Evolutionary conservation across 163 green algal species (phyloP), one percentile per base, ranked within the genome.

Genomic region (Scenedesmus sp.): DNA sequence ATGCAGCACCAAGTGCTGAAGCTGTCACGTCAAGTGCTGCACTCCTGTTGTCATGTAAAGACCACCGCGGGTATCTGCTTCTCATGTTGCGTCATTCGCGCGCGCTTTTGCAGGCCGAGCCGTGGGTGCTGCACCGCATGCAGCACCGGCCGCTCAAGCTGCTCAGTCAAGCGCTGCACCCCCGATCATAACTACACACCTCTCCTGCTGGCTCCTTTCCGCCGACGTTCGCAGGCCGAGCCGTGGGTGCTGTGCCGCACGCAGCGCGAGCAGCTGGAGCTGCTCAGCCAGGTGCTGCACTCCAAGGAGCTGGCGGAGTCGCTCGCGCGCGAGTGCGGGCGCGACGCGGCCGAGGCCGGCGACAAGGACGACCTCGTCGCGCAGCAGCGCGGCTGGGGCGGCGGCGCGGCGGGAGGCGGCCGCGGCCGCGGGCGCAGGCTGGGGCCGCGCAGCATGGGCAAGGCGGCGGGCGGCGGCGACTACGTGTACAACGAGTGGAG

Each of bases 261-360:
- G 1, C 26, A 85, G 49, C 43, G 35, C 15, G 85, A 90, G 46
- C 85, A 90, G 70, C n/a, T 90, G 0, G 46, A 90, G 70, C 85
- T 90, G 70, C 72, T 90, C 12, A 78, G 26, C 22, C 70, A 90
- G 43, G 85, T 90, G 43, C 70, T 90, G 72, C 70, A 90, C 70
- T 79, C 46, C 70, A 84, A 84, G 46, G 85, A 82, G 12, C 44
- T 85, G 0, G 72, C 72, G 5, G 85, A 90, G 15, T 68, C 78
- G 18, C 51, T 90, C 7, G 68, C 70, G 0, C 13, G 33, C 42
- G 85, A 73, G 44, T 90, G 85, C 85, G 46, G 43, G 1, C 51
- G 51, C 16, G 85, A 90, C 35, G 70, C 40, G 7, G 2, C 40
- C 12, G 78, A 84, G 33, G 81, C 42, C 9, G 85, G 85, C 12